Percentiles rank a stretch among this genome's conserved stretches.
These are phyloP conservation scores for Sungouiozyma intestinalis DNA, from an alignment of 805 yeast genomes.

Conservation along the genomic window DNA sequence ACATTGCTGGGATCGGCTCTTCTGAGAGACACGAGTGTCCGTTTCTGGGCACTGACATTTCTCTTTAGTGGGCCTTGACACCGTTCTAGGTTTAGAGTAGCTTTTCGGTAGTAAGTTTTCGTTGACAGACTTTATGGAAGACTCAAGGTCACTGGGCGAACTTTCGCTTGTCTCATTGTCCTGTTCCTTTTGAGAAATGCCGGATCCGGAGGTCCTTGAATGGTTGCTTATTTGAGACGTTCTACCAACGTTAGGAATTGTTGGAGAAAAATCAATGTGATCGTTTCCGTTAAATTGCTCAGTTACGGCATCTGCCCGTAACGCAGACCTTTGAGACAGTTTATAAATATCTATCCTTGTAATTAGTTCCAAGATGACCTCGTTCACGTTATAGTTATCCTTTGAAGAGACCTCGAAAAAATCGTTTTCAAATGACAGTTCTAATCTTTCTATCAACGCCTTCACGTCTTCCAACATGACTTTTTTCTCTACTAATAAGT, in stretches of 20 bases:
- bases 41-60: too few relatives aligned
- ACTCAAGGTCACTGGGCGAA: not conserved
- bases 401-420: constrained; percentile 19
- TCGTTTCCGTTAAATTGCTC: not conserved
- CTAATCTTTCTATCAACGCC: constrained; percentile 11
- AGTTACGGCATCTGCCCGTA: not conserved
- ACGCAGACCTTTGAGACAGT: constrained; percentile 1
- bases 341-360: constrained; percentile 10
- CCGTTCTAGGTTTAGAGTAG: too few relatives aligned
- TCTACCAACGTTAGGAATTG: not conserved
- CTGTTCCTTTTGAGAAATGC: not conserved
- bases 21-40: not conserved
- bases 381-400: constrained; percentile 11
- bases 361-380: constrained; percentile 9
- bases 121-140: not conserved
- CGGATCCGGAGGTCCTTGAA: not conserved
- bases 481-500: constrained; percentile 8
- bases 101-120: not conserved
- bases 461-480: constrained; percentile 8
- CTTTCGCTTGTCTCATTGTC: not conserved
- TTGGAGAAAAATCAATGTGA: not conserved
- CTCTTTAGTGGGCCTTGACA: too few relatives aligned
- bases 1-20: not conserved
- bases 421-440: constrained; percentile 7
- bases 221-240: not conserved